phyloP scores from a whole-genome alignment of 2,329 filamentous ascomycete genomes.

The Sodiomyces alkalinus region DNA sequence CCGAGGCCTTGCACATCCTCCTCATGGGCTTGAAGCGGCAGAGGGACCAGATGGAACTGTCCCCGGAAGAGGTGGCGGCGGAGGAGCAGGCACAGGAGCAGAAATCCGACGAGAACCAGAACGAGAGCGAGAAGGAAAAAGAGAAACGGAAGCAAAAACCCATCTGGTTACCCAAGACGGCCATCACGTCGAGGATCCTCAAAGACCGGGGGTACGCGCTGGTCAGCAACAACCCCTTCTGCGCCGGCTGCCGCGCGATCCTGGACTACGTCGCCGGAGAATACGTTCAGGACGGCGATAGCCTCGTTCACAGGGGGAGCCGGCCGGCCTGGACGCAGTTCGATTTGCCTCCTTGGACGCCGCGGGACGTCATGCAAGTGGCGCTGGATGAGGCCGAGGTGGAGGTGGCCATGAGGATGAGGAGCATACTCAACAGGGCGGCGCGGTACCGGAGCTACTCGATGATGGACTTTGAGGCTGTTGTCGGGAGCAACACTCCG shows the following conservation, averaged over 20 bases:
- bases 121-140: not conserved
- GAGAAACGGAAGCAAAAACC: not conserved
- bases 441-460: no score
- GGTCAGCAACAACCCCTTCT: not conserved
- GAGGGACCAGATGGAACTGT: not conserved
- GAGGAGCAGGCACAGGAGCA: no score
- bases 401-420: no score
- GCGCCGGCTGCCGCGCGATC: not conserved
- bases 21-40: not conserved
- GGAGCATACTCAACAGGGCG: no score
- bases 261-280: not conserved
- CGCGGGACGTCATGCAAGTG: no score
- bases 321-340: not conserved
- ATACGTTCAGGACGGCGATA: not conserved
- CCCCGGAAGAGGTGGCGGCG: no score
- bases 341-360: conserved; percentile 1
- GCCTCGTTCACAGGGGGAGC: not conserved
- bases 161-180: not conserved
- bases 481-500: no score
- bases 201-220: not conserved
- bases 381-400: no score
- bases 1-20: not conserved
- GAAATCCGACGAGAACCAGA: no score
- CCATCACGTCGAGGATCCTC: not conserved
- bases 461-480: no score